A percentile compares a stretch with the other conserved stretches of the same genome.
Evolutionary conservation across 2,329 filamentous ascomycete species (phyloP).

Genomic region (Tolypocladium capitatum): DNA sequence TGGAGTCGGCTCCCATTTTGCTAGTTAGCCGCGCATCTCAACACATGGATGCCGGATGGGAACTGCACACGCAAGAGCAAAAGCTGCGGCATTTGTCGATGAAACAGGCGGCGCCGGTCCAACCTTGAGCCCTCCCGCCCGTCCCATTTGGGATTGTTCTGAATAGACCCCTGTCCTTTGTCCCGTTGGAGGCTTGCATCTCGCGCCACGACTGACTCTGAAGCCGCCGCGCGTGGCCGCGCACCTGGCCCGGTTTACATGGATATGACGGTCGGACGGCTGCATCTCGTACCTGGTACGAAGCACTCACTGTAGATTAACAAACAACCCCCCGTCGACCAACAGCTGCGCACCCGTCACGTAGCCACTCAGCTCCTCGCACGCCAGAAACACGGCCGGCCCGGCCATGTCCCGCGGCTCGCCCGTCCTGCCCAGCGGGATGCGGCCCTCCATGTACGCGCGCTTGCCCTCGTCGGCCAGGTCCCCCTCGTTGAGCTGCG

Average conservation of each 20-base stretch:
- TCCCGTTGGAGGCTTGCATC: not conserved
- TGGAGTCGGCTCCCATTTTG: too few relatives aligned
- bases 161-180: not conserved
- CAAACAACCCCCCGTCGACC: slow-evolving; percentile 81
- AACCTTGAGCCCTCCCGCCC: not conserved
- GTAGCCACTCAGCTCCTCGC: slow-evolving; percentile 64
- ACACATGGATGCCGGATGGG: not conserved
- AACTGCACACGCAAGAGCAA: not conserved
- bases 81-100: not conserved
- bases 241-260: not conserved
- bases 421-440: slow-evolving; percentile 66
- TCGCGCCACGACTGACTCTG: not conserved
- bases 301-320: slow-evolving; percentile 60
- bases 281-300: not conserved
- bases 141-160: not conserved
- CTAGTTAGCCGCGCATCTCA: too few relatives aligned
- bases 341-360: slow-evolving; percentile 72
- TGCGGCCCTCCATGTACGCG: slow-evolving; percentile 66
- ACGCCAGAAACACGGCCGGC: slow-evolving; percentile 74
- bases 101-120: not conserved
- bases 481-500: slow-evolving; percentile 75
- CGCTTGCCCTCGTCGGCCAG: slow-evolving; percentile 60
- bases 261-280: not conserved
- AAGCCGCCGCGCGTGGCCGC: not conserved
- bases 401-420: slow-evolving; percentile 63